These are phyloP conservation scores for Trichoderma pleuroti DNA, from an alignment of 2,329 filamentous ascomycete genomes.

Conservation along the genomic window DNA sequence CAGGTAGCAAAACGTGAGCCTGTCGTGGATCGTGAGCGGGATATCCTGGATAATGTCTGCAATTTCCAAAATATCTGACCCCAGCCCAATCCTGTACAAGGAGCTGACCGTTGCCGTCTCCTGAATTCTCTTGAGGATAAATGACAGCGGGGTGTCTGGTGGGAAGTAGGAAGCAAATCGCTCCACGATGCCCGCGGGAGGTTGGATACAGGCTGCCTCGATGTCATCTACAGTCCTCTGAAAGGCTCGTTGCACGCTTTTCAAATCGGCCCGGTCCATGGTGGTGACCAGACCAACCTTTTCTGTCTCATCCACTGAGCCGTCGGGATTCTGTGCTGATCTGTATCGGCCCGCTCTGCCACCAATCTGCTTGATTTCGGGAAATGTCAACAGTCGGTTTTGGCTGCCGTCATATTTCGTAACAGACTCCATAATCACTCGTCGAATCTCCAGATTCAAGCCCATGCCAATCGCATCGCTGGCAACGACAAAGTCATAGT, in stretches of 20 bases:
- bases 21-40: slow-evolving; percentile 67
- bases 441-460: slow-evolving; percentile 85
- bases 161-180: slow-evolving; percentile 81
- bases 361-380: slow-evolving; percentile 91
- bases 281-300: slow-evolving; percentile 74
- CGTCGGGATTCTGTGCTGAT: slow-evolving; percentile 46
- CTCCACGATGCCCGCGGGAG: slow-evolving; percentile 67
- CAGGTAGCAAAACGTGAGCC: slow-evolving; percentile 69
- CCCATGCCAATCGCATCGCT: slow-evolving; percentile 98
- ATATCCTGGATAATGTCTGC: slow-evolving; percentile 73
- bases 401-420: slow-evolving; percentile 65
- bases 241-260: slow-evolving; percentile 61
- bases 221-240: slow-evolving; percentile 61
- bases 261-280: slow-evolving; percentile 67
- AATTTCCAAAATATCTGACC: slow-evolving; percentile 57
- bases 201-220: slow-evolving; percentile 67
- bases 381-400: slow-evolving; percentile 58
- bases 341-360: slow-evolving; percentile 86
- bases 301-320: slow-evolving; percentile 26
- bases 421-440: slow-evolving; percentile 79
- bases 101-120: slow-evolving; percentile 62
- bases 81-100: slow-evolving; percentile 65
- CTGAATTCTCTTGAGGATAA: slow-evolving; percentile 71
- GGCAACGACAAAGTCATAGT: slow-evolving; percentile 91
- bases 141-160: slow-evolving; percentile 73